A percentile compares a stretch with the other conserved stretches of the same genome.
Conservation (phyloP, 2,329 filamentous ascomycete species). For the Mollisiaceae sp. region DNA sequence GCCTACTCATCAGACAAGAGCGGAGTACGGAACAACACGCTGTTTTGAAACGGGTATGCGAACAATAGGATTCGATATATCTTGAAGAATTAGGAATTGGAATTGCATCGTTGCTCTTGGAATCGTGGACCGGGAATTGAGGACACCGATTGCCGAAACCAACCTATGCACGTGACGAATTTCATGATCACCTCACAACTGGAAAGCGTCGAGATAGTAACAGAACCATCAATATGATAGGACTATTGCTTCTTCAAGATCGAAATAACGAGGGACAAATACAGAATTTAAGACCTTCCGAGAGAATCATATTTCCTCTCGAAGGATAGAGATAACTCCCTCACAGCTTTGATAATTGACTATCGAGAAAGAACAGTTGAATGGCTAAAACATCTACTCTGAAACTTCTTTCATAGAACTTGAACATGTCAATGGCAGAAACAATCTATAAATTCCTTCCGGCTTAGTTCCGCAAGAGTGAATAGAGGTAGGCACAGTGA, state of each 20-base stretch:
- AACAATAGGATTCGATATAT: neutral
- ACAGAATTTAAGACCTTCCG: neutral
- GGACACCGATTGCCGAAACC: neutral
- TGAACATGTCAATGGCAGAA: neutral
- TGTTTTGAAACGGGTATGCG: neutral
- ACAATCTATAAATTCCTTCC: neutral
- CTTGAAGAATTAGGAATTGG: neutral
- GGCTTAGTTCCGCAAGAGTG: neutral
- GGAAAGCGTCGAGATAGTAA: neutral
- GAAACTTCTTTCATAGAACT: neutral
- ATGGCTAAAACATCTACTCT: neutral
- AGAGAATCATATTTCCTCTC: neutral
- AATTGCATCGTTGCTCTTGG: neutral
- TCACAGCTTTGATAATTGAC: neutral
- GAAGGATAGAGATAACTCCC: too few species aligned
- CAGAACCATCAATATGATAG: neutral
- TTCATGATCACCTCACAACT: neutral
- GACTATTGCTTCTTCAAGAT: neutral
- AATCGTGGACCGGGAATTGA: neutral
- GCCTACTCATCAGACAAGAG: neutral
- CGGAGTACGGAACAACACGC: neutral
- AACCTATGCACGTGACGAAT: neutral
- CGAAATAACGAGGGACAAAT: neutral
- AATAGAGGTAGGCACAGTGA: neutral
- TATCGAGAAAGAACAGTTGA: neutral